These are phyloP conservation scores for Colletotrichum sp. DNA, from an alignment of 2,329 filamentous ascomycete species.

Conservation along the genomic window DNA sequence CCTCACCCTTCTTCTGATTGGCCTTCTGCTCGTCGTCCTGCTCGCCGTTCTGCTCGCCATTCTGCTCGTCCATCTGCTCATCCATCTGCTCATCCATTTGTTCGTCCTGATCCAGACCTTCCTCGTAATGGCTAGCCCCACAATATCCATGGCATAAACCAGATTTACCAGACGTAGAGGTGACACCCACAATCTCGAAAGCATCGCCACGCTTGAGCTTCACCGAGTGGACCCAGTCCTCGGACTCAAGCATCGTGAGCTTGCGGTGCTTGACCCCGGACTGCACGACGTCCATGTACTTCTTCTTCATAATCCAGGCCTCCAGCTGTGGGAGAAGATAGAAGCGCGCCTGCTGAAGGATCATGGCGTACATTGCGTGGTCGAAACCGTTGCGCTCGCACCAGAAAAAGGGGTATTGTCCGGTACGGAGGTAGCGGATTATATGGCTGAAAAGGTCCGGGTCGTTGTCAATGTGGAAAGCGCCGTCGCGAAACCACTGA, in stretches of 20 bases:
- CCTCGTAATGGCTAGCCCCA: background rate
- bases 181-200: background rate
- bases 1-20: background rate
- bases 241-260: background rate
- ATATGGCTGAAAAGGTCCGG: conserved; percentile 38
- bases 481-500: conserved; percentile 1
- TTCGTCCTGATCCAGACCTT: background rate
- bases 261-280: conserved; percentile 8
- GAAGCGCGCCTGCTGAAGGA: conserved; percentile 36
- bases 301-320: conserved; percentile 27
- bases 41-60: background rate
- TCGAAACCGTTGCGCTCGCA: conserved; percentile 33
- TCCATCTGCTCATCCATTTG: background rate
- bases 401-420: conserved; percentile 39
- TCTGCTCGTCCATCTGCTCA: background rate
- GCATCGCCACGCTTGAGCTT: background rate
- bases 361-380: conserved; percentile 35
- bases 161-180: background rate
- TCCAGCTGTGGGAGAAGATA: conserved; percentile 31
- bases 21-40: background rate
- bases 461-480: conserved; percentile 38
- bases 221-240: background rate
- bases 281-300: conserved; percentile 23
- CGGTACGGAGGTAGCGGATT: conserved; percentile 37
- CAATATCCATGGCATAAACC: background rate